A percentile compares a stretch with the other conserved stretches of the same genome.
Evolutionary conservation across 139 green algal genomes (phyloP).

Genomic region (Penium margaritaceum): DNA sequence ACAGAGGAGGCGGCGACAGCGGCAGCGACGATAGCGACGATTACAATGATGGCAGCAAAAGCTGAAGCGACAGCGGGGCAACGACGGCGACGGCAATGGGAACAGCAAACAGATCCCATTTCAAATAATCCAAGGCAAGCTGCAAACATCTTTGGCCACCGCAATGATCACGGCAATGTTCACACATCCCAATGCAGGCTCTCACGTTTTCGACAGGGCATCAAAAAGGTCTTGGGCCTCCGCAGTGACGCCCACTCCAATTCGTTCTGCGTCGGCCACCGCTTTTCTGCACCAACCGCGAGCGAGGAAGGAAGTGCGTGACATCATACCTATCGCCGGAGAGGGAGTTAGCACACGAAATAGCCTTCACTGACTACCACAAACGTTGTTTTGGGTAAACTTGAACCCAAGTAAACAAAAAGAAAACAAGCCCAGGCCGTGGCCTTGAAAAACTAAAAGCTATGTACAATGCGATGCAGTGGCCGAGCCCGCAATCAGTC

Average conservation of each 20-base stretch:
- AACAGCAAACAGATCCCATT: no score
- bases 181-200: background rate
- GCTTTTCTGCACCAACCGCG: constrained; percentile 54
- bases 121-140: background rate
- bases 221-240: constrained; percentile 75
- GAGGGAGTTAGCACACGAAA: background rate
- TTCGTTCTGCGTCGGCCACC: constrained; percentile 61
- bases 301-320: background rate
- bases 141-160: background rate
- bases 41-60: background rate
- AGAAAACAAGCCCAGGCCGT: no score
- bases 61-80: no score
- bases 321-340: background rate
- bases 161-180: background rate
- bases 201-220: constrained; percentile 66
- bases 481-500: no score
- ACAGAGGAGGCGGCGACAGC: no score
- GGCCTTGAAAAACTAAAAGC: no score
- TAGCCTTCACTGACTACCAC: no score
- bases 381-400: no score
- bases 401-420: no score
- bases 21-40: background rate
- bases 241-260: constrained; percentile 65
- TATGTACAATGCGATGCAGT: no score
- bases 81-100: no score